Evolutionary conservation across 2,329 filamentous ascomycete species (phyloP).

Genomic region (Botrytis pseudocinerea): DNA sequence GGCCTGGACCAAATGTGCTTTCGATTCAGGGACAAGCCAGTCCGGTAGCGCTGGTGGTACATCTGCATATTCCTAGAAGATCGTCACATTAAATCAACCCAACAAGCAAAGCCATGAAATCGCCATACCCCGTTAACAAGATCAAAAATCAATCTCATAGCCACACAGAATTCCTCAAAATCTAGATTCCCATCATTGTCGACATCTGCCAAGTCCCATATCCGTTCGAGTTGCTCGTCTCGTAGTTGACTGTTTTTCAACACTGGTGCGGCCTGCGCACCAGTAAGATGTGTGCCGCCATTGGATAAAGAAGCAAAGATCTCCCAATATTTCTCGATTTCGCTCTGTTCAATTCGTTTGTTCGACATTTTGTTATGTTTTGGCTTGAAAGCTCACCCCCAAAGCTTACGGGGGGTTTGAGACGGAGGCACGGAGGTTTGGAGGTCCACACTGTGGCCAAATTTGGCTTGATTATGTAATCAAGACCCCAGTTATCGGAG

Average conservation of each 20-base stretch:
- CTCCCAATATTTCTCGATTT: constrained; percentile 78
- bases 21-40: constrained; percentile 96
- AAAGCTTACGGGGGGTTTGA: constrained; percentile 1
- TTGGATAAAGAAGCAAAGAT: constrained; percentile 70
- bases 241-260: constrained; percentile 72
- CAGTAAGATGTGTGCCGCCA: constrained; percentile 65
- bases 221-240: constrained; percentile 86
- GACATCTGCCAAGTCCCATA: constrained; percentile 97
- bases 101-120: background rate
- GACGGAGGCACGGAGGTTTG: background rate
- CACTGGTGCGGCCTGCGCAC: constrained; percentile 68
- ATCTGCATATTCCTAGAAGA: constrained; percentile 74
- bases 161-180: constrained; percentile 99
- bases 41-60: constrained; percentile 86
- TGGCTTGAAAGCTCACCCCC: constrained; percentile 6
- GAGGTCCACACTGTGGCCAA: background rate
- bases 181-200: constrained; percentile 97
- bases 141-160: constrained; percentile 97
- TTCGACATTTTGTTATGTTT: constrained; percentile 37
- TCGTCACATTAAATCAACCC: background rate
- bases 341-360: constrained; percentile 68
- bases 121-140: constrained; percentile 81
- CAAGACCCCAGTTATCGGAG: background rate
- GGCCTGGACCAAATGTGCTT: constrained; percentile 86
- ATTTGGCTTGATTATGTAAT: background rate